Percentiles rank a stretch among this genome's conserved stretches.
These are phyloP conservation scores for Blastocystis sp. DNA, from an alignment of 352 stramenopile species.

Conservation along the genomic window DNA sequence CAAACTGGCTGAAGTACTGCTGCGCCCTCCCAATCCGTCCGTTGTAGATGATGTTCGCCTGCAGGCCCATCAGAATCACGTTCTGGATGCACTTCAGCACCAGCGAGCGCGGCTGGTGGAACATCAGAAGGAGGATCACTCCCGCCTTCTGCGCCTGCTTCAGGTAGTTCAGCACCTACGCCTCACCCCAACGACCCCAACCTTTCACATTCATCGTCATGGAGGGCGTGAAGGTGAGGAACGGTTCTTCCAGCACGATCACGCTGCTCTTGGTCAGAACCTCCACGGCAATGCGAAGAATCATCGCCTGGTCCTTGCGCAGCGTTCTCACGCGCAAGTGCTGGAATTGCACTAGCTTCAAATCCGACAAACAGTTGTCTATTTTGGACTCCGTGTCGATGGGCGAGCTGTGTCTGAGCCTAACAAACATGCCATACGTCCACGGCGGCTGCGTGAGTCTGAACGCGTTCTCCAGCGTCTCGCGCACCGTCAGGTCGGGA, in stretches of 20 bases:
- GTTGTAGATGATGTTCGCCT: slow-evolving; percentile 55
- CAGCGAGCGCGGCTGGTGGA: slow-evolving; percentile 39
- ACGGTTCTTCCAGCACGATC: slow-evolving; percentile 53
- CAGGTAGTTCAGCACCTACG: slow-evolving; percentile 45
- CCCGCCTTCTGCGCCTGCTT: slow-evolving; percentile 42
- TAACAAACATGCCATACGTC: not conserved
- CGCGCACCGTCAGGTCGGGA: slow-evolving; percentile 36
- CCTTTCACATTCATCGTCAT: slow-evolving; percentile 49
- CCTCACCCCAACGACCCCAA: not conserved
- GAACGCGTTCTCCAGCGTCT: slow-evolving; percentile 39
- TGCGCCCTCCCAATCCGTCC: slow-evolving; percentile 8
- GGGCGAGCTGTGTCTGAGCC: not conserved
- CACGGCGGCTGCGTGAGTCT: slow-evolving; percentile 39
- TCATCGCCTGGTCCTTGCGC: slow-evolving; percentile 48
- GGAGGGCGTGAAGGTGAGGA: slow-evolving; percentile 45
- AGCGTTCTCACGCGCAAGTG: not conserved
- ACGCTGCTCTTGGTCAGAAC: slow-evolving; percentile 37
- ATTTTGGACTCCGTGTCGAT: slow-evolving; percentile 28
- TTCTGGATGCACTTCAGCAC: slow-evolving; percentile 53
- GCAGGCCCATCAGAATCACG: slow-evolving; percentile 37
- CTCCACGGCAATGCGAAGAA: slow-evolving; percentile 48
- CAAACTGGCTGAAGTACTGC: slow-evolving; percentile 59
- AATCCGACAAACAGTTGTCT: slow-evolving; percentile 19
- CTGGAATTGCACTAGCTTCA: slow-evolving; percentile 12
- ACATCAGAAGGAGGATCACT: slow-evolving; percentile 45